A percentile compares a stretch with the other conserved stretches of the same genome.
phyloP scores from a whole-genome alignment of 164 flowering plant species.

The Buxus sempervirens region DNA sequence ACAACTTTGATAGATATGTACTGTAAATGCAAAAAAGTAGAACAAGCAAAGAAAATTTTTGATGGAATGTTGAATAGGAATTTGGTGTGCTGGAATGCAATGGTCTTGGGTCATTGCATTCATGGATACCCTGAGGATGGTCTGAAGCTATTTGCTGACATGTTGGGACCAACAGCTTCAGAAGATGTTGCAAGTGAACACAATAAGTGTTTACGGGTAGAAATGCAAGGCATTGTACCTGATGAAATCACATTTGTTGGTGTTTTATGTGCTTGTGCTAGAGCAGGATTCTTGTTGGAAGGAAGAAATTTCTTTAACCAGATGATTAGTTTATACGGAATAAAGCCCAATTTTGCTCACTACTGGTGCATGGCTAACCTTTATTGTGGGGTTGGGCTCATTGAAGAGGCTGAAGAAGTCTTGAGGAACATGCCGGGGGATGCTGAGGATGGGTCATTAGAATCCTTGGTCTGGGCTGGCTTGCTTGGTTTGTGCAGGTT shows the following conservation, averaged over 20 bases:
- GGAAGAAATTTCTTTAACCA: slow-evolving; percentile 48
- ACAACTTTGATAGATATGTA: slow-evolving; percentile 74
- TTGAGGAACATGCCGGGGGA: no score
- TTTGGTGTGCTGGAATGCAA: slow-evolving; percentile 70
- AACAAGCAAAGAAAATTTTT: no score
- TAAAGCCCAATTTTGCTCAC: no score
- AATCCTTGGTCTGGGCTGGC: no score
- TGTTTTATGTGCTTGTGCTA: no score
- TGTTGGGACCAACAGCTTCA: slow-evolving; percentile 22
- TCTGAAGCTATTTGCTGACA: slow-evolving; percentile 40
- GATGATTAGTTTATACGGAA: slow-evolving; percentile 47
- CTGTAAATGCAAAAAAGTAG: slow-evolving; percentile 50
- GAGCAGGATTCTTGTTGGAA: slow-evolving; percentile 40
- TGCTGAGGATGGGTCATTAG: no score
- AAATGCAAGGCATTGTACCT: slow-evolving; percentile 33
- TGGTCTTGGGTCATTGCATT: slow-evolving; percentile 70
- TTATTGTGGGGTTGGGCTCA: no score
- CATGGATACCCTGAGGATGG: slow-evolving; percentile 65
- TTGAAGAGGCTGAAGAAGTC: no score
- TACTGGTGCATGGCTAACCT: no score
- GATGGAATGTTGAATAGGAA: slow-evolving; percentile 42
- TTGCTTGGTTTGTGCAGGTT: no score
- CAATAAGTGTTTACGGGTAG: slow-evolving; percentile 1
- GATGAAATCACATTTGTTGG: slow-evolving; percentile 66
- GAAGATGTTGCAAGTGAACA: slow-evolving; percentile 6